A percentile compares a stretch with the other conserved stretches of the same genome.
Conservation (phyloP, 495 filamentous ascomycete genomes). For the Tuber umbilicatum region DNA sequence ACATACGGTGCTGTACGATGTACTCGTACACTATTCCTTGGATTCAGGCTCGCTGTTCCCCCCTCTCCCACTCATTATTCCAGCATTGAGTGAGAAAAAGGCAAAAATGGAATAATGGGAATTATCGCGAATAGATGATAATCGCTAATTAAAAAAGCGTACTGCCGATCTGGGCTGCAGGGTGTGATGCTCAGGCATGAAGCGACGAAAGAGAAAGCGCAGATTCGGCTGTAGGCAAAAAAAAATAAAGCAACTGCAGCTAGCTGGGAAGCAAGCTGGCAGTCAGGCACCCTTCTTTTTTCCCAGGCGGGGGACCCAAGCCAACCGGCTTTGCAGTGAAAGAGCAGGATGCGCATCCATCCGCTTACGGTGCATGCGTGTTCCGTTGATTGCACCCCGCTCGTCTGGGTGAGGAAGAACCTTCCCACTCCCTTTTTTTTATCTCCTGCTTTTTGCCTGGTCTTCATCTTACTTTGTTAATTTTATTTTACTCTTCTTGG, state of each 20-base stretch:
- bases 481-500: slow-evolving; percentile 6
- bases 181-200: slow-evolving; percentile 30
- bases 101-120: neutral
- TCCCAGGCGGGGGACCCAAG: slow-evolving; percentile 18
- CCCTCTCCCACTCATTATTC: neutral
- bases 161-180: slow-evolving; percentile 3
- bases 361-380: slow-evolving; percentile 24
- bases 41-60: neutral
- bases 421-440: slow-evolving; percentile 8
- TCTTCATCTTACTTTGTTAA: neutral
- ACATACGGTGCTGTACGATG: too few species aligned
- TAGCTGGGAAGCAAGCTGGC: slow-evolving; percentile 8
- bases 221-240: slow-evolving; percentile 12
- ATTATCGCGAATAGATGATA: neutral
- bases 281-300: slow-evolving; percentile 28
- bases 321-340: slow-evolving; percentile 18
- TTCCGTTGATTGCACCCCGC: slow-evolving; percentile 32
- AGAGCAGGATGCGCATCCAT: slow-evolving; percentile 28
- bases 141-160: neutral
- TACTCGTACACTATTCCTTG: neutral
- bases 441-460: neutral
- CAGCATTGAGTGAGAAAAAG: neutral
- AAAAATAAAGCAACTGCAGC: neutral
- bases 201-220: slow-evolving; percentile 37
- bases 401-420: slow-evolving; percentile 27